Base-by-base conservation (phyloP, 2,329 filamentous ascomycete species). In the Pyrenophora tritici-repentis region DNA sequence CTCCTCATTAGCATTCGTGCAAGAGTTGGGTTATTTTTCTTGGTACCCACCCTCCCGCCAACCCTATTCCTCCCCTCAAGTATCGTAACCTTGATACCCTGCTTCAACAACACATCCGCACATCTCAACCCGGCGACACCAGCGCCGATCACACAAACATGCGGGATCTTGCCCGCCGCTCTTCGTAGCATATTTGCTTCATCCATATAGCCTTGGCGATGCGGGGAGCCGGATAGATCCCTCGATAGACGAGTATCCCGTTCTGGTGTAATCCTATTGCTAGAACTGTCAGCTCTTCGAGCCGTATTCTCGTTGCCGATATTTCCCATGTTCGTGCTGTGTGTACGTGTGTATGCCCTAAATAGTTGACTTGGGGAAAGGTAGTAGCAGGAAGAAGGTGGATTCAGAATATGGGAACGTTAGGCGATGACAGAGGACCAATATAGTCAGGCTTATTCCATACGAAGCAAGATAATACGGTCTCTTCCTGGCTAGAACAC, bases 71-170 rank as follows among this genome's bases (percentile, higher is more conserved):
- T 79, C 7, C 83, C 88, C 68, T 91, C 88, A 14, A 90, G 75
- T 10, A 91, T 77, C 0, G 87, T 89, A 10, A 91, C 87, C 33
- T 80, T 76, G 62, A 86, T 84, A 13, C 86, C 87, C 66, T 84
- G 78, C 47, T 82, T 79, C 2, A 89, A 73, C 0, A 91, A 75
- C 2, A 90, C 70, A 58, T 89, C 86, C 44, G 87, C 86, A 65
- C 86, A 88, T 56, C 87, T 80, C n/a, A 91, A 76, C 0, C 88
- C 88, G 5, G 87, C 81, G 20, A 90, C 77, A 4, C 88, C 88
- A 33, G 86, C 87, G 14, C 88, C 88, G 33, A 91, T 74, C n/a
- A 91, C 76, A 26, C 83, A 85, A 34, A 90, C 73, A 55, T 85
- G 84, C 6, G 82, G 81, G 37, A 65, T 71, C 45, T 70, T 73